These are phyloP conservation scores for Alternaria brassicae DNA, from an alignment of 2,329 filamentous ascomycete genomes.

Conservation along the genomic window DNA sequence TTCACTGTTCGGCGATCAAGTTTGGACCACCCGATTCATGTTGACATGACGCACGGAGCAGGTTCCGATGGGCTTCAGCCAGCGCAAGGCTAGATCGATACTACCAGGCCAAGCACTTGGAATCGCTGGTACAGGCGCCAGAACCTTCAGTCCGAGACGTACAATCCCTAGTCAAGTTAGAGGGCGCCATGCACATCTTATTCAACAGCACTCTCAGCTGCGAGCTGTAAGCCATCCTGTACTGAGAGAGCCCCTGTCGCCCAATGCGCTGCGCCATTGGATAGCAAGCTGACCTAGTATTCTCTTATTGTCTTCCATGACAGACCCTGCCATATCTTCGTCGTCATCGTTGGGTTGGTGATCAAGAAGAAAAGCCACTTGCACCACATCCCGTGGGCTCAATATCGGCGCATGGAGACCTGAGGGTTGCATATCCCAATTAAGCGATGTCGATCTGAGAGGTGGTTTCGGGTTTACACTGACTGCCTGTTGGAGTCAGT, in stretches of 20 bases:
- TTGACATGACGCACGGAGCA: background rate
- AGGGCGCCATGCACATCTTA: conserved; percentile 8
- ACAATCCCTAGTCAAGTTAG: background rate
- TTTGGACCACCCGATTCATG: conserved; percentile 3
- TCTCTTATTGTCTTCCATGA: conserved; percentile 56
- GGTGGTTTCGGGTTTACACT: conserved; percentile 59
- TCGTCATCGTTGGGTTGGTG: conserved; percentile 58
- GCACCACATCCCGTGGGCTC: conserved; percentile 68
- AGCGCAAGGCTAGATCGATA: background rate
- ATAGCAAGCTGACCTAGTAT: conserved; percentile 83
- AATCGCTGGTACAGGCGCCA: conserved; percentile 14
- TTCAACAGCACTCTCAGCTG: conserved; percentile 32
- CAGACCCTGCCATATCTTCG: conserved; percentile 48
- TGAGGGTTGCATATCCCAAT: conserved; percentile 58
- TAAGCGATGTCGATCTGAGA: conserved; percentile 63
- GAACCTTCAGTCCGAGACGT: conserved; percentile 7
- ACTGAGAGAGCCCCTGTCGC: conserved; percentile 83
- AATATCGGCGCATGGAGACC: conserved; percentile 56
- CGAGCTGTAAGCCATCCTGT: conserved; percentile 74
- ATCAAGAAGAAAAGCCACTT: conserved; percentile 69
- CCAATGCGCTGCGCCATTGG: conserved; percentile 89
- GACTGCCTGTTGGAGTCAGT: conserved; percentile 43
- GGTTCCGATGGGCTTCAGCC: conserved; percentile 7
- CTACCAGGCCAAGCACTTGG: conserved; percentile 3
- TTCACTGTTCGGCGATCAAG: background rate